Evolutionary conservation across 73 alveolate species (phyloP).

Genomic region (Stentor coeruleus): DNA sequence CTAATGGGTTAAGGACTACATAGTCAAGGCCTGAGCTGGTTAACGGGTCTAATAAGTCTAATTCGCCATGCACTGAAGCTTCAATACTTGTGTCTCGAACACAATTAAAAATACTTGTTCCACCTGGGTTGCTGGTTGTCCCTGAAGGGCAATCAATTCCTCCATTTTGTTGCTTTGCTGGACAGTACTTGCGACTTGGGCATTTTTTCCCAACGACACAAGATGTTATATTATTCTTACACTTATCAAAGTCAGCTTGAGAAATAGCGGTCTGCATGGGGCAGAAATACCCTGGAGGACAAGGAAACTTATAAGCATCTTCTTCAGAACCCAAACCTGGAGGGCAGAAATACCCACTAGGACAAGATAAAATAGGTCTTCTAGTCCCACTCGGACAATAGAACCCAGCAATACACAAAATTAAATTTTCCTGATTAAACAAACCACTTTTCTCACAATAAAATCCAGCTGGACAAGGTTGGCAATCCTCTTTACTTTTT

Average conservation of each 20-base stretch:
- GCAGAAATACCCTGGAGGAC: constrained; percentile 70
- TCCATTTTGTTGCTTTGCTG: neutral
- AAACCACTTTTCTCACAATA: constrained; percentile 20
- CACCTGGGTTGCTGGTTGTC: neutral
- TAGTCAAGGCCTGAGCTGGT: neutral
- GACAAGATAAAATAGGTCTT: neutral
- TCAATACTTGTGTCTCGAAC: neutral
- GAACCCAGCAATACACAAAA: constrained; percentile 58
- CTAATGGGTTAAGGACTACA: neutral
- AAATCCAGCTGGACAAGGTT: constrained; percentile 55
- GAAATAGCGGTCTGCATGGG: neutral
- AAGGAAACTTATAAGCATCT: constrained; percentile 55
- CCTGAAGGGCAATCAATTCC: neutral
- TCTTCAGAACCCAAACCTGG: constrained; percentile 25
- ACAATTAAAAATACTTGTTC: neutral
- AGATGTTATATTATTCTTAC: neutral
- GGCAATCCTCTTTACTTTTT: constrained; percentile 34
- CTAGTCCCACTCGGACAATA: constrained; percentile 52
- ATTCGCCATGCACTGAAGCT: neutral
- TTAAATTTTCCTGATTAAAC: neutral
- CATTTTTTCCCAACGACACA: constrained; percentile 13
- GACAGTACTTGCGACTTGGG: neutral
- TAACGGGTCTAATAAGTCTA: neutral
- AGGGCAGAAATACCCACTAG: constrained; percentile 38
- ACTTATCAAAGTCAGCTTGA: neutral